phyloP scores from a whole-genome alignment of 2,329 filamentous ascomycete species.

The Chrysosporium queenslandicum region DNA sequence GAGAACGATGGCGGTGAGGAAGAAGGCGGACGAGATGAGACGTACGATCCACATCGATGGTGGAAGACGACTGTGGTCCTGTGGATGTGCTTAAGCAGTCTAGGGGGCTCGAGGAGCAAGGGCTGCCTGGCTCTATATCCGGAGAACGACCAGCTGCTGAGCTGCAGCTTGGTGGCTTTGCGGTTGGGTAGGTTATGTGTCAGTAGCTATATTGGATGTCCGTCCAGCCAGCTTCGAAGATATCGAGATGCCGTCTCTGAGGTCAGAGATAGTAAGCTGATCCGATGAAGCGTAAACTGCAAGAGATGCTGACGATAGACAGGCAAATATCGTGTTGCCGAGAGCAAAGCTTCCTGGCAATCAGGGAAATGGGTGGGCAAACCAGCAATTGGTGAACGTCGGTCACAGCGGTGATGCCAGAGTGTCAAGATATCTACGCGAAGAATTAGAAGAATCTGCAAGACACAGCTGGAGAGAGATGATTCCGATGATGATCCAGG shows the following conservation, averaged over 20 bases:
- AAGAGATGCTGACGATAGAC: background rate
- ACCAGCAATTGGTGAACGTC: background rate
- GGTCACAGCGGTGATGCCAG: conserved; percentile 3
- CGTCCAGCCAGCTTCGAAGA: no score
- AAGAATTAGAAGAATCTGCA: no score
- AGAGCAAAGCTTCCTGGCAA: conserved; percentile 15
- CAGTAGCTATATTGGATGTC: no score
- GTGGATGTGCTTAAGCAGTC: background rate
- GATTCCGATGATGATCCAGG: no score
- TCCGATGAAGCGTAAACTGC: background rate
- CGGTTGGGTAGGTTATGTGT: no score
- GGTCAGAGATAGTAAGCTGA: no score
- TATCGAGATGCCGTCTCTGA: no score
- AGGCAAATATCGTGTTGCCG: background rate
- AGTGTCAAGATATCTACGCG: background rate
- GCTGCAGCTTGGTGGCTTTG: no score
- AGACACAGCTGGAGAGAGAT: no score
- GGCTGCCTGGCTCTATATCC: background rate
- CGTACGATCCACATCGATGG: conserved; percentile 72
- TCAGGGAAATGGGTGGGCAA: conserved; percentile 26
- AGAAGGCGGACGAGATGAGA: conserved; percentile 67
- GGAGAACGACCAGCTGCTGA: no score
- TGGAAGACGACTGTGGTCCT: background rate
- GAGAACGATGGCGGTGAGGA: conserved; percentile 84
- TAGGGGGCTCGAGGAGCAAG: background rate